A percentile compares a stretch with the other conserved stretches of the same genome.
Conservation (phyloP, 1,284 basidiomycete genomes). For the Trichosporon inkin region DNA sequence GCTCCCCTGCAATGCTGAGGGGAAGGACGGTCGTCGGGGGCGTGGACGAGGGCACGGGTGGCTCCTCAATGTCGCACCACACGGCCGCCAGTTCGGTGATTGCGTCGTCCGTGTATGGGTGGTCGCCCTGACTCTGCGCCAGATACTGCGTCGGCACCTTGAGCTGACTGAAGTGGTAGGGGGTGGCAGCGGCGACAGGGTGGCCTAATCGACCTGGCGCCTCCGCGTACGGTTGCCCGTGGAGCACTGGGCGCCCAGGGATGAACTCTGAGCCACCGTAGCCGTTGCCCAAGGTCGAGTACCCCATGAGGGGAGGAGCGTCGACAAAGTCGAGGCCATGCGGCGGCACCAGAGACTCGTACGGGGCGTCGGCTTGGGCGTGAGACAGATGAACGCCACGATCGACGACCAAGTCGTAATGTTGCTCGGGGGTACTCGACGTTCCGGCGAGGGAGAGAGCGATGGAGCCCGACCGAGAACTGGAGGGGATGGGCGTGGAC, state of each 20-base stretch:
- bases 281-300: not conserved
- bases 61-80: not conserved
- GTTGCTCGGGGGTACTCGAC: not conserved
- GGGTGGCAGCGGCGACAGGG: not conserved
- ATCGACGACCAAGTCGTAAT: not conserved
- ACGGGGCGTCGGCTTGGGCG: not conserved
- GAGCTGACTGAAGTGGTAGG: not conserved
- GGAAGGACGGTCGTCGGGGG: not conserved
- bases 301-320: not conserved
- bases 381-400: not conserved
- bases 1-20: not conserved
- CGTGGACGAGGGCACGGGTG: not conserved
- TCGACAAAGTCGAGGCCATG: not conserved
- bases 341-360: not conserved
- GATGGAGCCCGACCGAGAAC: not conserved
- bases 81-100: not conserved
- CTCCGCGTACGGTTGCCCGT: not conserved
- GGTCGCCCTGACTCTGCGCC: not conserved
- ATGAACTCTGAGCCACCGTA: not conserved
- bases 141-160: slow-evolving; percentile 2
- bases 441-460: not conserved
- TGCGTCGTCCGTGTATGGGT: not conserved
- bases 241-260: not conserved
- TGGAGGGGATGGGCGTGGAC: not conserved
- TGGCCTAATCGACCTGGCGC: not conserved